Evolutionary conservation across 2,329 filamentous ascomycete species (phyloP), one percentile per base, ranked within the genome.

Genomic region (Hansfordia pulvinata): DNA sequence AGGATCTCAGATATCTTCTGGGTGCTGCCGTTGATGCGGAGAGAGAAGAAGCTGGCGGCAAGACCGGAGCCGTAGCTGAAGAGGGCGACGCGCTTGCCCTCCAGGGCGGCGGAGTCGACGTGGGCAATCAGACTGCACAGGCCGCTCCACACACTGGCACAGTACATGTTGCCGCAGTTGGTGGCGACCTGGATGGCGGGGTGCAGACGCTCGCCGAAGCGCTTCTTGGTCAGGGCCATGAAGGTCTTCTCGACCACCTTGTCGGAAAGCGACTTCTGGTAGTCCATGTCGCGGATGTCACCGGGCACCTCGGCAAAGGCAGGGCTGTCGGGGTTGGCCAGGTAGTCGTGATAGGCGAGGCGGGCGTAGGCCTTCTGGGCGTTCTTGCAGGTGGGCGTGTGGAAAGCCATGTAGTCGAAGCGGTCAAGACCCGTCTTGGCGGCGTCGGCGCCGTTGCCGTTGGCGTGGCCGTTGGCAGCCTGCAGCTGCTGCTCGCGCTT

Each of bases 231-330:
- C 41, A 88, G 64, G 31, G 50, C 64, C 76, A 90, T 82, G 54
- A 90, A 90, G 35, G 76, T 77, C 72, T 88, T 90, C 65, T 90
- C 82, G 20, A 90, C 69, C 28, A 64, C 68, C 65, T 84, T 86
- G 63, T 90, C 82, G 35, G 70, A 73, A 42, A 90, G 56, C 3
- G 82, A 88, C 56, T 76, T 74, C 46, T 76, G 62, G 55, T 88
- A 88, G 48, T 81, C 75, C 56, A 90, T 65, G 43, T 83, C 77
- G 36, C 76, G 72, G 34, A 88, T 58, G 54, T 86, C 81, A 21
- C 76, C 65, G 28, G 82, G 69, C 19, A 88, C 78, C 38, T 84
- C 78, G 33, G 69, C 69, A 46, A 88, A 90, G 30, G 63, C 63
- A 24, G 75, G 55, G 52, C 66, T 62, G 35, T 72, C 63, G 25